Percentiles rank a stretch among this genome's conserved stretches.
These are phyloP conservation scores for Nothophoma quercina DNA, from an alignment of 2,329 filamentous ascomycete species.

Conservation along the genomic window DNA sequence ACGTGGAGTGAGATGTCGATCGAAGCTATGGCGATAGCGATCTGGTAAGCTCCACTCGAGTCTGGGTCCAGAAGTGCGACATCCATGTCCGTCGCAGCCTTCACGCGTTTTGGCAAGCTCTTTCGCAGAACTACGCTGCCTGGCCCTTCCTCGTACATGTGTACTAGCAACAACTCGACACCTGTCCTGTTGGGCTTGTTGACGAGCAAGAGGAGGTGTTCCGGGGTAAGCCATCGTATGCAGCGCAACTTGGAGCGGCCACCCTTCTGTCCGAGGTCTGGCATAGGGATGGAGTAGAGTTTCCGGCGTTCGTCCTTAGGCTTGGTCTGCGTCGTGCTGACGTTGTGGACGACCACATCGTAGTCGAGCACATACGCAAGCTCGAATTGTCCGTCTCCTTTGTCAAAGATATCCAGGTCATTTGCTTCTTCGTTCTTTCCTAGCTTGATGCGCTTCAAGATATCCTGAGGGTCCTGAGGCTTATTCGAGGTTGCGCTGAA, in stretches of 20 bases:
- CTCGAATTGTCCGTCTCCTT: conserved; percentile 68
- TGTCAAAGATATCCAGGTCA: conserved; percentile 75
- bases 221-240: conserved; percentile 63
- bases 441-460: conserved; percentile 63
- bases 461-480: conserved; percentile 55
- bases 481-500: conserved; percentile 71
- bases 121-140: conserved; percentile 60
- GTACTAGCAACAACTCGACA: conserved; percentile 63
- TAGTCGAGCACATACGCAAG: conserved; percentile 81
- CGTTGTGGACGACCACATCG: conserved; percentile 73
- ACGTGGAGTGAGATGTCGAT: conserved; percentile 81
- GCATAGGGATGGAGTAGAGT: conserved; percentile 40
- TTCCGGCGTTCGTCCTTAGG: conserved; percentile 38
- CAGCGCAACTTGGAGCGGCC: conserved; percentile 62
- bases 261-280: conserved; percentile 45
- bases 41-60: conserved; percentile 72
- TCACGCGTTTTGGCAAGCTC: conserved; percentile 71
- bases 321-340: conserved; percentile 55
- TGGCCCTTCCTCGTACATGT: conserved; percentile 66
- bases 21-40: conserved; percentile 80
- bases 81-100: conserved; percentile 79
- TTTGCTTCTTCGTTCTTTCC: conserved; percentile 64
- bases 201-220: conserved; percentile 62
- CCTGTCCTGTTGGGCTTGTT: conserved; percentile 64
- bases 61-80: conserved; percentile 71